Evolutionary conservation across 371 early-diverging fungal species (phyloP).

Genomic region (Lichtheimia hyalospora): DNA sequence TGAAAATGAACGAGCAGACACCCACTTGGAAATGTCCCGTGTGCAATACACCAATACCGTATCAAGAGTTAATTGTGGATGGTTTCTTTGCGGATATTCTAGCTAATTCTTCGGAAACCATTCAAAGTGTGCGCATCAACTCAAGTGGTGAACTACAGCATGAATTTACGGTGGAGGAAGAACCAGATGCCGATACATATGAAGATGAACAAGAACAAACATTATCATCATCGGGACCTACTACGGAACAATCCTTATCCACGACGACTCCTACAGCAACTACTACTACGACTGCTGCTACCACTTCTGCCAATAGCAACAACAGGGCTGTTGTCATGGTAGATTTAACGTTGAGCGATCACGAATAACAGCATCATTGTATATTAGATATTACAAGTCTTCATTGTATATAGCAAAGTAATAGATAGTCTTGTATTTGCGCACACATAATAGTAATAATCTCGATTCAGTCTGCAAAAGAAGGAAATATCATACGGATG

Average conservation of each 20-base stretch:
- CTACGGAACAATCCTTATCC: neutral
- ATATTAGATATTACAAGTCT: neutral
- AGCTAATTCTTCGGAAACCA: conserved; percentile 34
- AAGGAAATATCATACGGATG: neutral
- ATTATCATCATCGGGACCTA: conserved; percentile 8
- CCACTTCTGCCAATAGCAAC: no score
- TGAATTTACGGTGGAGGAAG: conserved; percentile 9
- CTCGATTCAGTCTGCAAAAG: neutral
- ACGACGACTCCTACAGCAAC: neutral
- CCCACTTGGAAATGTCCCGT: conserved; percentile 78
- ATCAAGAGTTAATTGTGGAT: conserved; percentile 65
- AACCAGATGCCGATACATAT: neutral
- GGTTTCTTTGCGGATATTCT: conserved; percentile 71
- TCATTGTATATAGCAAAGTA: neutral
- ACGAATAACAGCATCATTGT: neutral
- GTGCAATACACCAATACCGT: conserved; percentile 60
- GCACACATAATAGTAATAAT: neutral
- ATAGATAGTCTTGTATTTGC: neutral
- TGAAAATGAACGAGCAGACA: conserved; percentile 69
- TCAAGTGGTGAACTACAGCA: conserved; percentile 59
- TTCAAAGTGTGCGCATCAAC: conserved; percentile 63
- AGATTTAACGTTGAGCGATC: neutral
- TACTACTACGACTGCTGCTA: no score
- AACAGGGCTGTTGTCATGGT: no score
- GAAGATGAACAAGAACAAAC: conserved; percentile 24